Evolutionary conservation across 2,329 filamentous ascomycete species (phyloP), one percentile per base, ranked within the genome.

Genomic region (Clarireedia homoeocarpa): DNA sequence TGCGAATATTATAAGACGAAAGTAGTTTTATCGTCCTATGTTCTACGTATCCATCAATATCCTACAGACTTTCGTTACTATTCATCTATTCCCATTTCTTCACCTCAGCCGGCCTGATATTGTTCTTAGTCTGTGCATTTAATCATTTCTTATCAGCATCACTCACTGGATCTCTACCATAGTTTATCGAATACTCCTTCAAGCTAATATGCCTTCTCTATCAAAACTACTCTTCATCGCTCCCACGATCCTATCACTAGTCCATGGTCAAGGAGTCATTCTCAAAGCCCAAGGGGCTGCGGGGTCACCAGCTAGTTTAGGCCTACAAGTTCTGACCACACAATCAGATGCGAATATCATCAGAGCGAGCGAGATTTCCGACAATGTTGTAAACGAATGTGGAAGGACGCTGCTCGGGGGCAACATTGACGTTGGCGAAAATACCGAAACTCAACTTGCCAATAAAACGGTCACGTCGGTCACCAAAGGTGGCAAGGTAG

Each of bases 281-380:
- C 53, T 55, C 40, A 45, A 36, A 44, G 53, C 48, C 26, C 53
- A 55, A 23, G 53, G 53, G 40, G 24, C 49, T 3, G 17, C 20
- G 44, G 39, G 39, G 6, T 51, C 47, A 15, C 53, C 53, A n/a
- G 20, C 47, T 42, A 44, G 47, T 44, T 70, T 56, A 75, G 83
- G 62, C 79, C 83, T 27, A 77, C 83, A 60, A 83, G 85, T 68
- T 84, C 83, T 69, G 84, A 81, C 15, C 72, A 73, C 55, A 82
- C 82, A 86, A 65, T 79, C 82, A 60, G 83, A 86, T 57, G 74
- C 81, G 10, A 84, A 81, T 53, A 76, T 85, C 65, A 86, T 86
- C 69, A 75, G 77, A 52, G 79, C 83, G 57, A 76, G 75, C 15
- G 75, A 82, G 71, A 77, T 81, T 62, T 59, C 62, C 6, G 70